A percentile compares a stretch with the other conserved stretches of the same genome.
Evolutionary conservation across 208 protist genomes (phyloP).

Genomic region (Acanthamoeba culbertsoni): DNA sequence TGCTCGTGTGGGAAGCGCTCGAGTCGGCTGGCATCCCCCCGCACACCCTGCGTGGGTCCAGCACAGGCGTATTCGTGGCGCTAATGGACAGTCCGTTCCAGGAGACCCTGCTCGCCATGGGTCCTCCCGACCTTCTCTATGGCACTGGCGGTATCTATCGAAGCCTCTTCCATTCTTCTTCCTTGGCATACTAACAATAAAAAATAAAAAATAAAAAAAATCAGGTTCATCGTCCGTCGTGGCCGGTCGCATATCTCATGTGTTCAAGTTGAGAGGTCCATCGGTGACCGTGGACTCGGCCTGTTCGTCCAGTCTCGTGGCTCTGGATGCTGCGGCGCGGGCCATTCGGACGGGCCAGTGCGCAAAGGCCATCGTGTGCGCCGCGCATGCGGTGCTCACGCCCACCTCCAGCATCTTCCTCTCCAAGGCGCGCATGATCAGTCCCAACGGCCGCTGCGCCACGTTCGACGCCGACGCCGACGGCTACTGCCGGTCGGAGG

Average conservation of each 20-base stretch:
- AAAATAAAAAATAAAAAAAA: no score
- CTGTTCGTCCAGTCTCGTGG: slow-evolving; percentile 81
- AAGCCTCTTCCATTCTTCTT: no score
- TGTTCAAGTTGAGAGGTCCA: slow-evolving; percentile 80
- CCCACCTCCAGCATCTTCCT: slow-evolving; percentile 31
- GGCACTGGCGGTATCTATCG: not conserved
- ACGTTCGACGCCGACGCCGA: slow-evolving; percentile 84
- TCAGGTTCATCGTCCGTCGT: slow-evolving; percentile 52
- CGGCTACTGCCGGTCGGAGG: slow-evolving; percentile 85
- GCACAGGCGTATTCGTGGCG: slow-evolving; percentile 46
- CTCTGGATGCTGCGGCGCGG: slow-evolving; percentile 64
- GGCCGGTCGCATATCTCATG: slow-evolving; percentile 79
- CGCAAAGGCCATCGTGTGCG: slow-evolving; percentile 68
- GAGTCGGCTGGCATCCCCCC: slow-evolving; percentile 43
- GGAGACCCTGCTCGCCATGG: not conserved
- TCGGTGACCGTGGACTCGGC: slow-evolving; percentile 84
- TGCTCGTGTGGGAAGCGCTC: slow-evolving; percentile 23
- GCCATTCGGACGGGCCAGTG: slow-evolving; percentile 66
- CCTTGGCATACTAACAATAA: no score
- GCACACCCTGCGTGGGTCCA: not conserved
- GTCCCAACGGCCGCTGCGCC: slow-evolving; percentile 69
- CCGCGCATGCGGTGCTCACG: slow-evolving; percentile 70
- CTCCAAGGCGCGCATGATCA: slow-evolving; percentile 72
- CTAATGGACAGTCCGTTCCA: slow-evolving; percentile 48
- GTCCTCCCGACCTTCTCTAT: not conserved